Conservation (phyloP, 495 filamentous ascomycete genomes). For the Delitschia confertaspora region DNA sequence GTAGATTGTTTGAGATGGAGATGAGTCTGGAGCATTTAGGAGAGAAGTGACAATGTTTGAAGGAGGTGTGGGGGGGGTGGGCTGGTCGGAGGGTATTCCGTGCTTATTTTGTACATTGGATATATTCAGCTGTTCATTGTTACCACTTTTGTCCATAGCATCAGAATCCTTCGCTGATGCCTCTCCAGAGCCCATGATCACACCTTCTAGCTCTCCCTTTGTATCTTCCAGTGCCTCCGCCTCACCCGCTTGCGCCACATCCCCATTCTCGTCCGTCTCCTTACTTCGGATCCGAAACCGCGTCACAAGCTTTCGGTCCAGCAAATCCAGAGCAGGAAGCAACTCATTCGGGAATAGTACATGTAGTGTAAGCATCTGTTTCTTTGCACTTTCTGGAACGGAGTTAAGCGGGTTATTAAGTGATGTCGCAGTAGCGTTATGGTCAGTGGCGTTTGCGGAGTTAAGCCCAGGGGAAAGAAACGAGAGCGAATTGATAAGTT, state of each 20-base stretch:
- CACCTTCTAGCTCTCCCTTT: not conserved
- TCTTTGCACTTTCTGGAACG: constrained; percentile 10
- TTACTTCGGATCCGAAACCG: constrained; percentile 27
- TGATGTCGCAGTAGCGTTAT: not conserved
- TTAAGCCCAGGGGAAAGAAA: not conserved
- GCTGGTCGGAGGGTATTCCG: no score
- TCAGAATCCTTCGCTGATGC: not conserved
- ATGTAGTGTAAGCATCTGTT: constrained; percentile 51
- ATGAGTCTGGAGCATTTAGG: no score
- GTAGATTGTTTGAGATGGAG: constrained; percentile 33
- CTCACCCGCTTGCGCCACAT: not conserved
- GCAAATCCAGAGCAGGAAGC: constrained; percentile 70
- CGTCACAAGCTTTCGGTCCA: constrained; percentile 63
- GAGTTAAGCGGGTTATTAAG: constrained; percentile 20
- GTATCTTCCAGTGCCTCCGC: not conserved
- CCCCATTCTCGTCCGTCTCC: constrained; percentile 1
- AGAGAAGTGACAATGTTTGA: no score
- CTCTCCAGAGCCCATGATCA: not conserved
- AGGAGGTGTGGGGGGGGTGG: no score
- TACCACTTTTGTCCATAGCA: not conserved
- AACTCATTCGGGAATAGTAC: constrained; percentile 53
- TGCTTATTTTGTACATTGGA: no score
- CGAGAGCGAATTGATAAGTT: constrained; percentile 16
- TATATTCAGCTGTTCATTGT: constrained; percentile 1
- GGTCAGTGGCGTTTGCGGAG: not conserved